Conservation (phyloP, 805 yeast species). For the Wickerhamomyces hampshirensis region DNA sequence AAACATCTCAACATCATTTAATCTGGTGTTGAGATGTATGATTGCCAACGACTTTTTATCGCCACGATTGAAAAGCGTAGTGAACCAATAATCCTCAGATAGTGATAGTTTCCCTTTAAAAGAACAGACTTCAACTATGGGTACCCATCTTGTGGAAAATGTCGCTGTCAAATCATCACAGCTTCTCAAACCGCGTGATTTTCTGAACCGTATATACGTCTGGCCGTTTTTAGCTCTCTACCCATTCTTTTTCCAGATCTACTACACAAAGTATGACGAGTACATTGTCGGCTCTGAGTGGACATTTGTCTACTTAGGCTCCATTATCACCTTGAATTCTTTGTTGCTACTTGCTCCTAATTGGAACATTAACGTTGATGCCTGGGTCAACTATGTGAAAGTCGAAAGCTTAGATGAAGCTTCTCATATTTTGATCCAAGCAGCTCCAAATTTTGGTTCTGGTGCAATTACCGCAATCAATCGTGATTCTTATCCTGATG, state of each 20-base stretch:
- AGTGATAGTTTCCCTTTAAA: no score
- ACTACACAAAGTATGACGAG: conserved; percentile 63
- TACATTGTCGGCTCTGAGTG: conserved; percentile 90
- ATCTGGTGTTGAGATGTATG: no score
- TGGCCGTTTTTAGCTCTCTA: conserved; percentile 79
- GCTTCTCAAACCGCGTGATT: conserved; percentile 65
- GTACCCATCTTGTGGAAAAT: conserved; percentile 53
- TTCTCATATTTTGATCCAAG: conserved; percentile 65
- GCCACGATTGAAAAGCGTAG: no score
- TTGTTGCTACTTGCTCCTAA: conserved; percentile 87
- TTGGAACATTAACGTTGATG: conserved; percentile 76
- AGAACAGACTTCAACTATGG: no score
- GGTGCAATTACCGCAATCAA: conserved; percentile 70
- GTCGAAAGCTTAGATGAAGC: conserved; percentile 59
- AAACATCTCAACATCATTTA: no score
- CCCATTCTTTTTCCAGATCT: conserved; percentile 66
- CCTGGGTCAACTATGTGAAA: conserved; percentile 59
- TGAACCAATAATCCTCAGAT: no score
- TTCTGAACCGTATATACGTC: conserved; percentile 64
- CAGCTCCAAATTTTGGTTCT: conserved; percentile 82
- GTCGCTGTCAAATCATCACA: conserved; percentile 69
- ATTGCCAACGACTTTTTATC: no score
- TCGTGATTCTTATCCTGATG: conserved; percentile 51
- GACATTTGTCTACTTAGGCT: conserved; percentile 85
- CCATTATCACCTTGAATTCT: conserved; percentile 67